Base-by-base conservation (phyloP, 768 basidiomycete species). In the Pleurotus ostreatus region DNA sequence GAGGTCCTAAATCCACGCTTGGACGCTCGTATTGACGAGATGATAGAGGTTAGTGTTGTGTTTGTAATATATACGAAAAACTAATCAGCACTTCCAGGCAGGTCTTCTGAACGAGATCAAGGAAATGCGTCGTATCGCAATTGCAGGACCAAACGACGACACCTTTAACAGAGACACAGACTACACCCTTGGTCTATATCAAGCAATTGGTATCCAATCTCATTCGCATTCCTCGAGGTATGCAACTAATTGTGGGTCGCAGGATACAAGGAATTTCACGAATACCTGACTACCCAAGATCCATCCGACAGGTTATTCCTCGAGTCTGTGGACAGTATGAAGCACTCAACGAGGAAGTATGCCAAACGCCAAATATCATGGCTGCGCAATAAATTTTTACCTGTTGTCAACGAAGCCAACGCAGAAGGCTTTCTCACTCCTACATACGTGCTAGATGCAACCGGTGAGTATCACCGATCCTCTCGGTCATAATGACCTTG, bases 221-320 rank as follows among this genome's bases (percentile, higher is more conserved):
- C 8, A 6, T 13, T 16, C 40, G 26, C 15, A 15, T 11, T 16
- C 46, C 18, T 37, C 53, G 47, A 43, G 13, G 9, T 34, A 37
- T 4, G 15, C 4, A 30, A 20, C 40, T 63, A 49, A 18, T 46
- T 47, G 7, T 26, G 60, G 37, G 9, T 20, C 15, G 39, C 62
- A 98, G 96, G 97, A 4, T 98, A 91, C 74, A 93, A 88, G 67
- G 96, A 98, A 70, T 98, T 99, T 64, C 75, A 84, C 59, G 65
- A 75, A 20, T 86, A 89, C 69, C 72, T 93, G 23, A 70, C 72
- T n/a, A 68, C 75, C 11, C 62, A 77, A 7, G 63, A 74, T 12
- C 69, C 70, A 2, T 65, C 76, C 41, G 65, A 74, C 59, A 62
- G 72, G 49, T 65, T 70, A 11, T 89, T 87, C 63, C 57, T 70